Evolutionary conservation across 345 rosid species (phyloP).

Genomic region (Heritiera littoralis): DNA sequence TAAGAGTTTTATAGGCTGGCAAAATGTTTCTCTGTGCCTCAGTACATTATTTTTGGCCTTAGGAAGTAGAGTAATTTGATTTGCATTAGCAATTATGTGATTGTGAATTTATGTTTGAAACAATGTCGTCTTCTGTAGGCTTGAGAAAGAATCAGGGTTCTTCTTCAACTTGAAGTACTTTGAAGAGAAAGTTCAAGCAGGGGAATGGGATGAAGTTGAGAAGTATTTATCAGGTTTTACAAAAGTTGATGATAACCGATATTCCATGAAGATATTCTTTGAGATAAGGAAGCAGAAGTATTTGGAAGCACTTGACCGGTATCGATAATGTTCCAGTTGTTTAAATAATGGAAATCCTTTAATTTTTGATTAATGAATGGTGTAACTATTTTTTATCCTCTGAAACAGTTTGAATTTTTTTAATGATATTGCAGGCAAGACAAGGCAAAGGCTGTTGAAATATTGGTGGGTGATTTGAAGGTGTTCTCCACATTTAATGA

Average conservation of each 20-base stretch:
- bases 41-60: background rate
- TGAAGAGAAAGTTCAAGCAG: conserved; percentile 73
- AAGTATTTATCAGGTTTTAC: conserved; percentile 67
- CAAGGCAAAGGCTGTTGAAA: conserved; percentile 80
- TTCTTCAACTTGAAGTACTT: conserved; percentile 72
- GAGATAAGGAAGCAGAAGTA: conserved; percentile 91
- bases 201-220: conserved; percentile 78
- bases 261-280: conserved; percentile 85
- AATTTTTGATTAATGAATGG: background rate
- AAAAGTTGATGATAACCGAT: conserved; percentile 68
- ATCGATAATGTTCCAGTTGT: conserved; percentile 5
- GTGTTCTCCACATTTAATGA: conserved; percentile 70
- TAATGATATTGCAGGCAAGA: conserved; percentile 52
- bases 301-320: conserved; percentile 89
- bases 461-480: conserved; percentile 64
- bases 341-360: background rate
- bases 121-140: conserved; percentile 37
- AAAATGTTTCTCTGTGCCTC: background rate
- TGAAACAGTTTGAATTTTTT: conserved; percentile 4
- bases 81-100: conserved; percentile 1
- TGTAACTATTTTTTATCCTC: background rate
- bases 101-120: background rate
- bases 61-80: conserved; percentile 15
- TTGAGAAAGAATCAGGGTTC: conserved; percentile 72
- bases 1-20: background rate